Percentiles rank a stretch among this genome's conserved stretches.
Conservation (phyloP, 1,284 basidiomycete genomes). For the Leccinum variabile region DNA sequence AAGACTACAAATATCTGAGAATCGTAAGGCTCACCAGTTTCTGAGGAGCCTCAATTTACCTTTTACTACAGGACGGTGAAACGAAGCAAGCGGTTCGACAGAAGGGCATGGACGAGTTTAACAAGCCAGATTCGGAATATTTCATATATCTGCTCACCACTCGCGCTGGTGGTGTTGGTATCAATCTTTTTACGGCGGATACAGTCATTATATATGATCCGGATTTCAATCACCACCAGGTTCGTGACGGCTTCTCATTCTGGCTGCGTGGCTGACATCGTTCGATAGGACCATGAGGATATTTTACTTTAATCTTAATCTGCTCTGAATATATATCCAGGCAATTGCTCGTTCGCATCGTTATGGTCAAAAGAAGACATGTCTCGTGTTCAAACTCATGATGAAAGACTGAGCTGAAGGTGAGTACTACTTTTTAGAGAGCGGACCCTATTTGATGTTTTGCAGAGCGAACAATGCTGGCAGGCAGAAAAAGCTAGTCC, state of each 20-base stretch:
- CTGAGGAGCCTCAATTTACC: constrained; percentile 1
- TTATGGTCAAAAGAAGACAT: constrained; percentile 79
- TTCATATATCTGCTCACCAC: constrained; percentile 94
- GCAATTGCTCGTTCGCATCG: constrained; percentile 90
- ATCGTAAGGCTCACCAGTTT: constrained; percentile 55
- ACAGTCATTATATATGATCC: constrained; percentile 92
- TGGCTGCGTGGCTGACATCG: constrained; percentile 5
- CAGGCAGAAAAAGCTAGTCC: constrained; percentile 85
- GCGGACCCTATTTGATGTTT: constrained; percentile 8
- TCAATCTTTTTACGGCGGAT: constrained; percentile 87
- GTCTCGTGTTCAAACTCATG: constrained; percentile 91
- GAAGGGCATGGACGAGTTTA: constrained; percentile 93
- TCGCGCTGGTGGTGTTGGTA: constrained; percentile 94
- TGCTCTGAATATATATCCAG: constrained; percentile 40
- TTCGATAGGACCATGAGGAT: constrained; percentile 48
- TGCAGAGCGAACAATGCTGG: constrained; percentile 82
- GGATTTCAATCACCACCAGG: constrained; percentile 94
- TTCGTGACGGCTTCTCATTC: constrained; percentile 31
- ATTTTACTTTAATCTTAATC: constrained; percentile 5
- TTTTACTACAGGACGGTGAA: constrained; percentile 73
- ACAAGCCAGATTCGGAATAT: constrained; percentile 80
- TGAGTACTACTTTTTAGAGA: constrained; percentile 26
- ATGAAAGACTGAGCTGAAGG: constrained; percentile 88
- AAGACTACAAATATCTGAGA: constrained; percentile 88
- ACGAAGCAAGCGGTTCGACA: constrained; percentile 87